Evolutionary conservation across 352 stramenopile species (phyloP).

Genomic region (Globisporangium cederbergense): DNA sequence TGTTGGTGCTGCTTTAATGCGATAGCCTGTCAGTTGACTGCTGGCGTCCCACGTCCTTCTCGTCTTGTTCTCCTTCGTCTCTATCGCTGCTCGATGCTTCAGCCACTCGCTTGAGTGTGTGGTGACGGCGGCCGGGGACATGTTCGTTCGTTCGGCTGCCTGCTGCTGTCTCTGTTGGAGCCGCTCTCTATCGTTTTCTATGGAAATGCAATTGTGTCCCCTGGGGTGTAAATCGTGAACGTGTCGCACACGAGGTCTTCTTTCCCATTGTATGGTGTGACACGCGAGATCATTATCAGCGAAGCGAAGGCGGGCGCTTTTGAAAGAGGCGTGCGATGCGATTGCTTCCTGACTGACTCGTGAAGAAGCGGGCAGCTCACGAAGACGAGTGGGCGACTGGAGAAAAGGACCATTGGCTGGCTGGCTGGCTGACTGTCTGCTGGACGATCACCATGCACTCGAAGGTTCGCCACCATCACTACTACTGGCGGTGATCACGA

Average conservation of each 20-base stretch:
- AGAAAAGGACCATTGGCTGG: too few relatives aligned
- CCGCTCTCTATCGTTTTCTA: slow-evolving; percentile 11
- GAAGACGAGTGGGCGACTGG: too few relatives aligned
- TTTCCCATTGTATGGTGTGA: neutral
- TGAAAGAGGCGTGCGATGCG: too few relatives aligned
- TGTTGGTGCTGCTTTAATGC: neutral
- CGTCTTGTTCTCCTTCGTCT: neutral
- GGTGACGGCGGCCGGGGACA: slow-evolving; percentile 9
- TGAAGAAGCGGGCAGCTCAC: too few relatives aligned
- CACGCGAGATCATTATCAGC: slow-evolving; percentile 4
- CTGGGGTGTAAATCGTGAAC: neutral
- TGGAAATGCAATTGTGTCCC: slow-evolving; percentile 9
- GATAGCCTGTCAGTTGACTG: neutral
- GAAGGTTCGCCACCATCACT: too few relatives aligned
- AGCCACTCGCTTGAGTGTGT: neutral
- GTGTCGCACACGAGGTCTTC: slow-evolving; percentile 6
- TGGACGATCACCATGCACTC: too few relatives aligned
- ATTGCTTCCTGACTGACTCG: too few relatives aligned
- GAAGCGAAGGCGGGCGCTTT: neutral
- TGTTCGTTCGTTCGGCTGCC: slow-evolving; percentile 10
- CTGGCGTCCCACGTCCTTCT: neutral
- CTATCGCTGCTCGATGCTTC: neutral
- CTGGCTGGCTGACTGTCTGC: too few relatives aligned
- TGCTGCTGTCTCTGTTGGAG: neutral
- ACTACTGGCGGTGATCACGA: too few relatives aligned